Conservation (phyloP, 2,329 filamentous ascomycete genomes). For the Thelonectria discophora region DNA sequence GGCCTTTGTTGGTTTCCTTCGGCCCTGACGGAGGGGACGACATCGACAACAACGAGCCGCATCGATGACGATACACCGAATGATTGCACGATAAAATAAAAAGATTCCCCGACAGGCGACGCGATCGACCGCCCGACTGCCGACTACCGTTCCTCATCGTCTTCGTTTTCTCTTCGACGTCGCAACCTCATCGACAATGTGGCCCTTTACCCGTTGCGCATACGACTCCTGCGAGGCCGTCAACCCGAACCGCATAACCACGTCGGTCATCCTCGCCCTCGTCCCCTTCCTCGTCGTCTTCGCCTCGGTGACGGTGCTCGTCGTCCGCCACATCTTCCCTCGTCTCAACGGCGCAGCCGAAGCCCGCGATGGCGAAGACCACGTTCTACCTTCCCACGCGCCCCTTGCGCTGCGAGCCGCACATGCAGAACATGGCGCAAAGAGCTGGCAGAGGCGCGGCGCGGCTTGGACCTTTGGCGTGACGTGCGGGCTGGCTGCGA, state of each 20-base stretch:
- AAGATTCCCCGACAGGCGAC: background rate
- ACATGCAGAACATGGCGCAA: slow-evolving; percentile 66
- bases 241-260: slow-evolving; percentile 51
- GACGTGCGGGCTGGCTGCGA: slow-evolving; percentile 79
- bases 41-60: background rate
- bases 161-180: background rate
- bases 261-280: slow-evolving; percentile 65
- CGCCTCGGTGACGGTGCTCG: slow-evolving; percentile 66
- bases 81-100: background rate
- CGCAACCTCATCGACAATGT: slow-evolving; percentile 42
- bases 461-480: slow-evolving; percentile 76
- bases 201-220: slow-evolving; percentile 60
- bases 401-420: slow-evolving; percentile 66
- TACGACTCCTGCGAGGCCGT: slow-evolving; percentile 63
- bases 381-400: slow-evolving; percentile 70
- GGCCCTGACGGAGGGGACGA: too few species aligned
- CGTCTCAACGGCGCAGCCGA: slow-evolving; percentile 68
- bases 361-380: slow-evolving; percentile 63
- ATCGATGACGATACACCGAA: background rate
- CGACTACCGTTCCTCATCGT: background rate
- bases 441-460: slow-evolving; percentile 59
- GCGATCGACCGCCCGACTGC: background rate
- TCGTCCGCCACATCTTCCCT: slow-evolving; percentile 76
- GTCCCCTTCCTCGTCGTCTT: slow-evolving; percentile 79
- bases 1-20: too few species aligned